Base-by-base conservation (phyloP, 306 rosid species). In the Vigna reflexopilosa region DNA sequence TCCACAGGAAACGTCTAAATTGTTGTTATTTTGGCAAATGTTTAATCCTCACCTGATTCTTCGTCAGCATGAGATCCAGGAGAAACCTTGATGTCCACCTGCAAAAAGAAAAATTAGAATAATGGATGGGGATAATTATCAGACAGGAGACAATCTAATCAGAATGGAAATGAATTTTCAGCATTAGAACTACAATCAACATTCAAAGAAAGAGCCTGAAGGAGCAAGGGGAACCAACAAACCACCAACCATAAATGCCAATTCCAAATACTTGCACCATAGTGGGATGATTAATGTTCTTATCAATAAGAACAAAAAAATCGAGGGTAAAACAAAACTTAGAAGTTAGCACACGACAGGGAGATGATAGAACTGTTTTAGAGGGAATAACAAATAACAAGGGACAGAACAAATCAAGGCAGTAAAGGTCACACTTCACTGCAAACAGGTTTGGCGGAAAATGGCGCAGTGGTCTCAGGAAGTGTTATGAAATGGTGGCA, bases 31-130 rank as follows among this genome's bases (percentile, higher is more conserved):
- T 32, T 30, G 45, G 45, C 15, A 74, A 5, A 34, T 66, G 57
- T 77, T 64, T 17, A 61, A 78, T 77, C 49, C 77, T 83, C 48
- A 94, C 98, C 97, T 67, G 97, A 92, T 67, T 90, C 97, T 85
- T 94, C 98, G 59, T 88, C 72, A 9, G 98, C 97, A 82, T 94
- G 98, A 68, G 98, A 94, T 85, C 98, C 98, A 4, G 97, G 93
- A 83, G 90, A 87, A 69, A 94, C 98, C 84, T 92, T 92, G 82
- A 94, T 94, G 81, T 94, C 98, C 86, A 92, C 98, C 98, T 92
- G 85, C 86, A 65, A 70, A 44, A 76, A 77, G 73, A 48, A 56
- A 80, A 30, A 30, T 73, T 83, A 61, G 64, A 50, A 36, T 71
- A 70, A 72, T 54, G 77, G 49, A 59, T 76, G 19, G 79, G 75